Evolutionary conservation across 2,329 filamentous ascomycete genomes (phyloP), one percentile per base, ranked within the genome.

Genomic region (Talaromyces sp.): DNA sequence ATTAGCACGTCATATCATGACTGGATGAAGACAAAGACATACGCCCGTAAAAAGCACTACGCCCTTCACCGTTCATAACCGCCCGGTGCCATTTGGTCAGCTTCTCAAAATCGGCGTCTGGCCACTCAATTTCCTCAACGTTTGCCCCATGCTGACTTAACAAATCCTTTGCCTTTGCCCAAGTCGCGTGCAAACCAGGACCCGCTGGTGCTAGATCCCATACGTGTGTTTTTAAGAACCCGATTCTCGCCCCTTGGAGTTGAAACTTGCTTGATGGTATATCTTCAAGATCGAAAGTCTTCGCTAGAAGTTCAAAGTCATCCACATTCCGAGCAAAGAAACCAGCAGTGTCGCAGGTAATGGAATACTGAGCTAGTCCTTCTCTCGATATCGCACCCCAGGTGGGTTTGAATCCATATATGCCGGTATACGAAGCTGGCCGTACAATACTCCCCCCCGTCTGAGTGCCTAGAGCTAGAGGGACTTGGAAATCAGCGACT

Each of bases 371-470:
- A 14, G 83, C 85, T 51, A 82, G 77, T 0, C 87, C 86, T 67
- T 89, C 86, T 0, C 84, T 77, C 0, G 82, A 85, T 35, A 89
- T 81, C 0, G 84, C 73, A 58, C 82, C 83, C 84, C 85, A 89
- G 0, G 86, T 89, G 1, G 87, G 86, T 68, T 89, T 89, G 58
- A 88, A 75, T 0, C 79, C 86, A 60, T 85, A 89, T 4, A 86
- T 77, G 6, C 86, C 86, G 62, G 84, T 88, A 73, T 83, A 90
- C 0, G 85, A 85, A 0, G 78, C 87, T 0, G 87, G 87, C 0
- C 86, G 81, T 51, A 90, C 83, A 0, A 79, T 84, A 61, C 83
- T 86, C 0, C 87, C 87, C 2, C 82, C 84, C 0, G 87, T 90
- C 67, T 90, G 87, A 0, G 86, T 88, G 0, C 86, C 87, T 0